Conservation (phyloP, 495 filamentous ascomycete genomes). For the Lasiosphaeriaceae sp. region DNA sequence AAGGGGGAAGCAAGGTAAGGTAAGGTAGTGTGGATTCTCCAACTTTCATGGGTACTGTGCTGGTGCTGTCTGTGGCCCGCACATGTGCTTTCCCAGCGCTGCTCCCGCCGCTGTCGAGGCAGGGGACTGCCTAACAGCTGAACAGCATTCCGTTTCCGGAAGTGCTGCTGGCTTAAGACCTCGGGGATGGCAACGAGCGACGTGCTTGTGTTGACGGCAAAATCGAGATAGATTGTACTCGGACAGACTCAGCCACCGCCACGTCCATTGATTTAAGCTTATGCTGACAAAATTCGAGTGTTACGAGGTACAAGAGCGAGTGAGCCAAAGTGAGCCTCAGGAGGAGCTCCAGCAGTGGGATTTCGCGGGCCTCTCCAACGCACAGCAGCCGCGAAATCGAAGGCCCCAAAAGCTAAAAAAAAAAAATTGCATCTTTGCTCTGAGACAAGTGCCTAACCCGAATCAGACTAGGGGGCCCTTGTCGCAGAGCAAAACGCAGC, state of each 20-base stretch:
- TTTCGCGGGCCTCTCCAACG: too few relatives aligned
- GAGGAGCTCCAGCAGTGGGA: slow-evolving; percentile 9
- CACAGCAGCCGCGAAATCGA: too few relatives aligned
- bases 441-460: not conserved
- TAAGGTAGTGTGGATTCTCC: not conserved
- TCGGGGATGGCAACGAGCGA: not conserved
- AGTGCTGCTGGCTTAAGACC: not conserved
- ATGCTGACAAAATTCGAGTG: slow-evolving; percentile 14
- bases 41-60: not conserved
- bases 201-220: not conserved
- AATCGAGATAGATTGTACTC: not conserved
- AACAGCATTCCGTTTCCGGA: slow-evolving; percentile 6
- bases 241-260: slow-evolving; percentile 2
- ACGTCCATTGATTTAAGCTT: not conserved
- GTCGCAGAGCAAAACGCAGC: too few relatives aligned
- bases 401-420: too few relatives aligned
- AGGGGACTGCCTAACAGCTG: slow-evolving; percentile 18
- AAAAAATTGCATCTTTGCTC: not conserved
- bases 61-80: not conserved
- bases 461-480: not conserved
- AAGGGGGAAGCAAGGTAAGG: not conserved
- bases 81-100: not conserved
- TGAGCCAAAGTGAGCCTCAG: not conserved
- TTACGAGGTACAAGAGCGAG: slow-evolving; percentile 22
- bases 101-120: not conserved